A percentile compares a stretch with the other conserved stretches of the same genome.
phyloP scores from a whole-genome alignment of 1,284 basidiomycete species.

The Puccinia horiana region DNA sequence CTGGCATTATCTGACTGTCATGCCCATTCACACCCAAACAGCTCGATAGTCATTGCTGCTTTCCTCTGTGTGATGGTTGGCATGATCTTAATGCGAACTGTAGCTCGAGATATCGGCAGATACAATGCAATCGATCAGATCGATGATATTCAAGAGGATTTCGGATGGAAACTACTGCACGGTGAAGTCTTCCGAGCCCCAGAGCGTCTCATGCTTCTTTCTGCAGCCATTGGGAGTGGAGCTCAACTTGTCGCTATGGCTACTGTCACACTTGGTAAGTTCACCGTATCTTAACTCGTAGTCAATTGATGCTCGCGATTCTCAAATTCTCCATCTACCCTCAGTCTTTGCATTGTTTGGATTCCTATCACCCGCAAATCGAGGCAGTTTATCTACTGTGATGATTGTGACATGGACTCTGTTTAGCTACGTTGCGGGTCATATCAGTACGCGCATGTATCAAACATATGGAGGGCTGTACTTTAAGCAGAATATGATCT shows the following conservation, averaged over 20 bases:
- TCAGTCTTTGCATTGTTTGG: conserved; percentile 90
- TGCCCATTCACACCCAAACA: conserved; percentile 42
- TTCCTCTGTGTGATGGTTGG: conserved; percentile 80
- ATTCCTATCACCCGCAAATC: conserved; percentile 94
- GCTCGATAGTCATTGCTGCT: conserved; percentile 79
- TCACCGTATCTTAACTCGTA: neutral
- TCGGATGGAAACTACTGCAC: conserved; percentile 96
- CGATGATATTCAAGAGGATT: conserved; percentile 96
- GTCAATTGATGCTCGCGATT: neutral
- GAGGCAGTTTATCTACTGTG: conserved; percentile 89
- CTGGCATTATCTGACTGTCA: neutral
- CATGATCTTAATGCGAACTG: conserved; percentile 82
- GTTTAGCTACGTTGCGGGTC: conserved; percentile 69
- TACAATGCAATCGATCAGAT: conserved; percentile 93
- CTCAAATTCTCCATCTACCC: conserved; percentile 31
- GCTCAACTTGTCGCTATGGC: conserved; percentile 85
- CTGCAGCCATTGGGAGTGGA: conserved; percentile 86
- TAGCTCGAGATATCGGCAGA: conserved; percentile 87
- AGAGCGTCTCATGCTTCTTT: conserved; percentile 73
- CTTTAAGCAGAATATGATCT: conserved; percentile 77
- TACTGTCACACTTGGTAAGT: conserved; percentile 68
- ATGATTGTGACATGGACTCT: conserved; percentile 91
- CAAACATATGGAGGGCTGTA: conserved; percentile 77
- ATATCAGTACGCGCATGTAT: conserved; percentile 82
- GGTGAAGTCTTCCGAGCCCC: conserved; percentile 94